Evolutionary conservation across 2,329 filamentous ascomycete species (phyloP).

Genomic region (Aplosporella prunicola): DNA sequence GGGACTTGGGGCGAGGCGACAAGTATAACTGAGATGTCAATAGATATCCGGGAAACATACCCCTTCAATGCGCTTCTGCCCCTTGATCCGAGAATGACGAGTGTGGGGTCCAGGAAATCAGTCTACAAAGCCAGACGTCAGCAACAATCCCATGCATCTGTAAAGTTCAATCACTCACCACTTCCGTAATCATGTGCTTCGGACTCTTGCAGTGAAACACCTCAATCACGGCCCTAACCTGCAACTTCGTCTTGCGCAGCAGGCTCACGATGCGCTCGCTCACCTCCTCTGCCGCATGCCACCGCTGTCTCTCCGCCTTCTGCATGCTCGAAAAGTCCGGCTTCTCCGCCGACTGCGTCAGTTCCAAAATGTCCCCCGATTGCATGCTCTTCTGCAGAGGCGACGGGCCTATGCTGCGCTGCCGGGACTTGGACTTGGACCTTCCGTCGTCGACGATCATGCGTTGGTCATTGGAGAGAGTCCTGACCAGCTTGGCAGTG

Average conservation of each 20-base stretch:
- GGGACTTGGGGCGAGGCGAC: no score
- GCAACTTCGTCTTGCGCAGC: conserved; percentile 79
- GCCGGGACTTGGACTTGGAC: conserved; percentile 17
- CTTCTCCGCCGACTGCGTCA: conserved; percentile 14
- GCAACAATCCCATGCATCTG: background rate
- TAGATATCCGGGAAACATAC: conserved; percentile 55
- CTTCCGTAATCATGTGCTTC: conserved; percentile 90
- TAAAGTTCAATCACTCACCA: conserved; percentile 46
- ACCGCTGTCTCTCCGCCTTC: conserved; percentile 64
- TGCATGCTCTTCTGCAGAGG: conserved; percentile 26
- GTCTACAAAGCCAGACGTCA: conserved; percentile 46
- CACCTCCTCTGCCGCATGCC: conserved; percentile 71
- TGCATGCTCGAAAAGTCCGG: conserved; percentile 33
- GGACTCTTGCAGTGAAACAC: conserved; percentile 98
- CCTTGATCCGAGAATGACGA: conserved; percentile 86
- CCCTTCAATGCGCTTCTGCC: conserved; percentile 89
- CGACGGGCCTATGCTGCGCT: conserved; percentile 20
- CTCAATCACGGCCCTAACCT: conserved; percentile 88
- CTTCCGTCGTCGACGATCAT: conserved; percentile 16
- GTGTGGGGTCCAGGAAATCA: conserved; percentile 79
- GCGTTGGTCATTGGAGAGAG: conserved; percentile 40
- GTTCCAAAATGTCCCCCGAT: no score
- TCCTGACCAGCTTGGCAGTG: conserved; percentile 61
- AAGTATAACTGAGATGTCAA: no score
- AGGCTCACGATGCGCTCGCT: conserved; percentile 77